These are phyloP conservation scores for Petunia axillaris DNA, from an alignment of 257 asterid genomes.

Conservation along the genomic window DNA sequence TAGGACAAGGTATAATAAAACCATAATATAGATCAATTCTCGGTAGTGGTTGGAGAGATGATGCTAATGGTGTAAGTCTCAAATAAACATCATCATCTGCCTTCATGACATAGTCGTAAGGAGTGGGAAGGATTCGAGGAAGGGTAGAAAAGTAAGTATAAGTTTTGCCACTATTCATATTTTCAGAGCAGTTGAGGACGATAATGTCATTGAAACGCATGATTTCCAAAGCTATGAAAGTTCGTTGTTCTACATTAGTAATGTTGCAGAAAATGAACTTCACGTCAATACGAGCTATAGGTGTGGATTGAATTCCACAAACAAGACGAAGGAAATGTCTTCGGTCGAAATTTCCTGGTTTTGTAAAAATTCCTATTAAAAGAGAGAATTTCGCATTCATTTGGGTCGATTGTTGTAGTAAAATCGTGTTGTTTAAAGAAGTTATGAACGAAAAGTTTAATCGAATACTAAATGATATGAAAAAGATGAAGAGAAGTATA, in stretches of 20 bases:
- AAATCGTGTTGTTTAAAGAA: conserved; percentile 22
- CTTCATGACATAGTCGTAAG: conserved; percentile 79
- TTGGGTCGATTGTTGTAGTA: conserved; percentile 21
- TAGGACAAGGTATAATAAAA: conserved; percentile 74
- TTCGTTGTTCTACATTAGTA: conserved; percentile 57
- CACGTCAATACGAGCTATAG: conserved; percentile 50
- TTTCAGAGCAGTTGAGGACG: conserved; percentile 61
- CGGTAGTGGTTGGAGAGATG: conserved; percentile 54
- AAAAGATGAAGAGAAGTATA: conserved; percentile 43
- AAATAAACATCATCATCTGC: conserved; percentile 79
- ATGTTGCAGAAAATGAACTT: conserved; percentile 67
- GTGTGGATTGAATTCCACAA: conserved; percentile 55
- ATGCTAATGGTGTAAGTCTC: conserved; percentile 54
- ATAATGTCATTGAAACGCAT: conserved; percentile 66
- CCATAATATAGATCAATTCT: conserved; percentile 70
- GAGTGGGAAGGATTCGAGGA: conserved; percentile 44
- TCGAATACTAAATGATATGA: conserved; percentile 46
- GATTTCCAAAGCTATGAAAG: conserved; percentile 60
- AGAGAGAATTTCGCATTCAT: conserved; percentile 45
- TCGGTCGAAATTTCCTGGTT: conserved; percentile 57
- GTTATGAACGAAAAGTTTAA: conserved; percentile 40
- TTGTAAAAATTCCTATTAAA: conserved; percentile 65
- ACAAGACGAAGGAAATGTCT: conserved; percentile 81
- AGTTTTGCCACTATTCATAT: conserved; percentile 77
- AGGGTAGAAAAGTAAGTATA: conserved; percentile 70